A percentile compares a stretch with the other conserved stretches of the same genome.
Conservation (phyloP, 345 rosid species). For the Camelina sativa region DNA sequence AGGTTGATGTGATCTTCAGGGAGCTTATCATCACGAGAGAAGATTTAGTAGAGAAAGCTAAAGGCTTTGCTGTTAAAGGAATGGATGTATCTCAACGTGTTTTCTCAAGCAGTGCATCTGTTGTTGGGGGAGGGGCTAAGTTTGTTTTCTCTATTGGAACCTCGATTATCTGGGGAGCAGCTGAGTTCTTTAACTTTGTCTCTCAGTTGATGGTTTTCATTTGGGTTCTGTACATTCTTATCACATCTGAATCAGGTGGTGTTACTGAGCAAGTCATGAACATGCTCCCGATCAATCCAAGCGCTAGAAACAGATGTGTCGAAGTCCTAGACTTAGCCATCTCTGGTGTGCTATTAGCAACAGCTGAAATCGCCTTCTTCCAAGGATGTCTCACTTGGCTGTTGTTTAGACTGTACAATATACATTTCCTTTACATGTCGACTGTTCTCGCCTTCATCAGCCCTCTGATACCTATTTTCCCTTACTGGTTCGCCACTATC, state of each 20-base stretch:
- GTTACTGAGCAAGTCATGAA: slow-evolving; percentile 89
- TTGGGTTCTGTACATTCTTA: slow-evolving; percentile 82
- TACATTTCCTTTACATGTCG: slow-evolving; percentile 88
- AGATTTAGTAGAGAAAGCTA: slow-evolving; percentile 86
- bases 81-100: slow-evolving; percentile 75
- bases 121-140: slow-evolving; percentile 78
- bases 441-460: slow-evolving; percentile 82
- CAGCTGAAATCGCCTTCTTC: slow-evolving; percentile 88
- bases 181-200: slow-evolving; percentile 89
- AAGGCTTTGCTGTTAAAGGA: slow-evolving; percentile 78
- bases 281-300: slow-evolving; percentile 77
- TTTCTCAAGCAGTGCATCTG: slow-evolving; percentile 72
- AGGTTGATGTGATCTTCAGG: slow-evolving; percentile 69
- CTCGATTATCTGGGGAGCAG: slow-evolving; percentile 81
- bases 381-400: slow-evolving; percentile 99
- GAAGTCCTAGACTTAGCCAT: slow-evolving; percentile 87
- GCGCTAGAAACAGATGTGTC: slow-evolving; percentile 70
- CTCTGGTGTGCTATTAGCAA: slow-evolving; percentile 90
- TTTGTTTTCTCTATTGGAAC: slow-evolving; percentile 64
- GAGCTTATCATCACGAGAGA: slow-evolving; percentile 80
- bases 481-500: slow-evolving; percentile 86
- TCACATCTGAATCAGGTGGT: slow-evolving; percentile 94
- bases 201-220: slow-evolving; percentile 84
- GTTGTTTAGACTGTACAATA: slow-evolving; percentile 72
- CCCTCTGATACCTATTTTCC: slow-evolving; percentile 81